These are phyloP conservation scores for Neurospora sp. DNA, from an alignment of 2,329 filamentous ascomycete genomes.

Conservation along the genomic window DNA sequence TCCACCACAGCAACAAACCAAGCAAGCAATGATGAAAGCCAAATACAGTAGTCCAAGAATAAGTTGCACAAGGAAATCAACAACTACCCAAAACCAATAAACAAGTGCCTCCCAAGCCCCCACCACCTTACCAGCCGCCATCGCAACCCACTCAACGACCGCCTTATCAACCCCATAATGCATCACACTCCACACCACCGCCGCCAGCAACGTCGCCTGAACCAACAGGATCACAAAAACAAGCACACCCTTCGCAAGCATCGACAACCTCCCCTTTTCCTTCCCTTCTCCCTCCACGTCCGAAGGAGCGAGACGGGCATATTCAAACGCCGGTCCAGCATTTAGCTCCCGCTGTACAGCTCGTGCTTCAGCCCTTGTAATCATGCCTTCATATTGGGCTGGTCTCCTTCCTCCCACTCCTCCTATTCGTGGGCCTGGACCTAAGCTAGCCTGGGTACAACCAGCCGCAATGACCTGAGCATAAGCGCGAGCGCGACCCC, in stretches of 20 bases:
- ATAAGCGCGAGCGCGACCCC: neutral
- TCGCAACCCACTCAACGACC: neutral
- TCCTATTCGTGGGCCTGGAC: neutral
- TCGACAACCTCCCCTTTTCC: neutral
- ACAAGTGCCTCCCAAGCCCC: neutral
- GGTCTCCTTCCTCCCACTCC: too few species aligned
- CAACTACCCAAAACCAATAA: neutral
- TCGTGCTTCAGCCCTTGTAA: neutral
- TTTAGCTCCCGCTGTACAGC: neutral
- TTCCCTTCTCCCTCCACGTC: too few species aligned
- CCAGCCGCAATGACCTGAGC: fast-evolving
- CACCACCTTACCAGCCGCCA: neutral
- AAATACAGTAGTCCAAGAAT: neutral
- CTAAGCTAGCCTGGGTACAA: neutral
- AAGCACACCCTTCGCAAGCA: neutral
- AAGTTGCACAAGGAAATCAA: neutral
- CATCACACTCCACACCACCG: neutral
- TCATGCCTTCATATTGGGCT: too few species aligned
- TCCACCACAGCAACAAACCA: neutral
- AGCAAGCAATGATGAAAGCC: neutral
- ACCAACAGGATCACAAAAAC: fast-evolving
- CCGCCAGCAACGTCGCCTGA: neutral
- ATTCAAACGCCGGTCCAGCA: neutral
- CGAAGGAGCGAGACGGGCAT: neutral
- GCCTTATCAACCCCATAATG: neutral